Percentiles rank a stretch among this genome's conserved stretches.
phyloP scores from a whole-genome alignment of 139 green algal species.

The Zygnema circumcarinatum region DNA sequence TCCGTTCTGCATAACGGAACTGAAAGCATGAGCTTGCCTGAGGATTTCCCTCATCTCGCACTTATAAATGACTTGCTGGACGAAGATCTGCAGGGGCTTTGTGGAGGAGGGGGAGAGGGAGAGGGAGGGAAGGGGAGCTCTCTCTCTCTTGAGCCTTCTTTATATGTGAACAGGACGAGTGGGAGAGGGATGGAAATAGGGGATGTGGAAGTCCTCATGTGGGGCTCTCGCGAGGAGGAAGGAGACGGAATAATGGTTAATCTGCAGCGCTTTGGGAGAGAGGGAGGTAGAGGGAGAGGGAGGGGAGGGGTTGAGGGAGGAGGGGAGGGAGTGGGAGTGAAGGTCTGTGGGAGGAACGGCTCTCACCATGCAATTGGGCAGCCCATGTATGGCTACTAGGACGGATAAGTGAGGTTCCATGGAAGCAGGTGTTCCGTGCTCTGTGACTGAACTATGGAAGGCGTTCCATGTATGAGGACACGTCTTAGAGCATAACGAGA shows the following conservation, averaged over 20 bases:
- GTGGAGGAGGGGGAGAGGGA: background rate
- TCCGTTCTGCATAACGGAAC: background rate
- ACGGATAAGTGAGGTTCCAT: background rate
- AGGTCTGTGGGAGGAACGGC: background rate
- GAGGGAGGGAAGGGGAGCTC: background rate
- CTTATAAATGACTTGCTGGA: constrained; percentile 59
- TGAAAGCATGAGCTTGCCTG: constrained; percentile 27
- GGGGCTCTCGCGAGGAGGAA: background rate
- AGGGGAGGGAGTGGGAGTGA: background rate
- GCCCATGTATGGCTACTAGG: background rate
- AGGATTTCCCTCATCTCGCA: constrained; percentile 52
- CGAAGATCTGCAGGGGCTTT: constrained; percentile 29
- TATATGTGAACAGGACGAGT: background rate
- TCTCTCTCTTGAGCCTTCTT: no score
- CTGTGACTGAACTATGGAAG: no score
- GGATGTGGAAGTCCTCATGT: background rate
- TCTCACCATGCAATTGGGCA: background rate
- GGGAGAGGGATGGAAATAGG: background rate
- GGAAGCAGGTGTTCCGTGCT: background rate
- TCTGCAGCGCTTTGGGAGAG: background rate
- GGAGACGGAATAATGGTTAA: background rate
- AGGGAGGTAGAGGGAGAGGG: background rate
- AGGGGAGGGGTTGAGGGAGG: background rate
- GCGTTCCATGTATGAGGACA: no score
- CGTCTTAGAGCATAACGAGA: no score